Evolutionary conservation across 306 rosid genomes (phyloP).

Genomic region (Citrullus colocynthis): DNA sequence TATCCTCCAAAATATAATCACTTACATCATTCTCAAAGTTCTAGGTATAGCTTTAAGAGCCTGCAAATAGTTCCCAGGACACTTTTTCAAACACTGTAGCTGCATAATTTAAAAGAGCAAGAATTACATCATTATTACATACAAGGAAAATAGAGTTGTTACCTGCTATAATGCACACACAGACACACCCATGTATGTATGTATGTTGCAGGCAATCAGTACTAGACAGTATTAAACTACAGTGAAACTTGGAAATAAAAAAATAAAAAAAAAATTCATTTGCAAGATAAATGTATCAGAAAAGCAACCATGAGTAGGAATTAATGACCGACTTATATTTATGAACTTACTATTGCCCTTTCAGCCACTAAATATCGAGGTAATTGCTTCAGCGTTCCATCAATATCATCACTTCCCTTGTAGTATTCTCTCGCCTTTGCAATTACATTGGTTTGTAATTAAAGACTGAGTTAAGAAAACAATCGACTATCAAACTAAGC

Average conservation of each 20-base stretch:
- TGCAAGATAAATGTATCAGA: background rate
- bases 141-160: background rate
- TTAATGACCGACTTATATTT: slow-evolving; percentile 11
- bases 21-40: slow-evolving; percentile 97
- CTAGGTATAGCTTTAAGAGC: slow-evolving; percentile 83
- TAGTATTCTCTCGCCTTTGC: slow-evolving; percentile 70
- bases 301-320: background rate
- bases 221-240: background rate
- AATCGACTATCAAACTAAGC: slow-evolving; percentile 5
- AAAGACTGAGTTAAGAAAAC: slow-evolving; percentile 35
- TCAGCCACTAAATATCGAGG: slow-evolving; percentile 82
- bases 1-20: background rate
- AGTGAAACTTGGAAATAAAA: background rate
- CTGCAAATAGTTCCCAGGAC: slow-evolving; percentile 75
- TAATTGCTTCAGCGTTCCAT: slow-evolving; percentile 78
- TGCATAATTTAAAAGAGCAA: slow-evolving; percentile 24
- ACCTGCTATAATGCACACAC: background rate
- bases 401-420: slow-evolving; percentile 58
- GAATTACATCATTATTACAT: background rate
- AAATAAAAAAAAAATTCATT: background rate
- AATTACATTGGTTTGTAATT: slow-evolving; percentile 49
- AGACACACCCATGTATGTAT: background rate
- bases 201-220: background rate
- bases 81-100: slow-evolving; percentile 72
- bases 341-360: slow-evolving; percentile 68